Evolutionary conservation across 163 green algal genomes (phyloP).

Genomic region (Scenedesmus sp.): DNA sequence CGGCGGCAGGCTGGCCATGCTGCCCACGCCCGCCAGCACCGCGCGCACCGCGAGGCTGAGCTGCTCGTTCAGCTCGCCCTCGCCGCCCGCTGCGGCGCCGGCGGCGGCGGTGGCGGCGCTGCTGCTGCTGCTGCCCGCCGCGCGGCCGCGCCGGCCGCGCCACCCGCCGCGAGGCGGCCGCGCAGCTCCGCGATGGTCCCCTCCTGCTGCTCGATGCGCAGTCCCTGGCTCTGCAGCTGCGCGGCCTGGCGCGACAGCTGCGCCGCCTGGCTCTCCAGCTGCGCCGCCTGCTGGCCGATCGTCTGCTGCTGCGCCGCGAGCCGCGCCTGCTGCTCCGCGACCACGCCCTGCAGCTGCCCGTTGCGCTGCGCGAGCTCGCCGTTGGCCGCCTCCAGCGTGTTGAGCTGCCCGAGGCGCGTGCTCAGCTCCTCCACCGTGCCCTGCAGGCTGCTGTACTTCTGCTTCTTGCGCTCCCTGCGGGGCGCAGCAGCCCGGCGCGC

Average conservation of each 20-base stretch:
- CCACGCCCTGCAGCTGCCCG: slow-evolving; percentile 23
- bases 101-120: background rate
- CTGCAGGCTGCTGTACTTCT: slow-evolving; percentile 58
- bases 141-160: background rate
- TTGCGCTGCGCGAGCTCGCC: slow-evolving; percentile 21
- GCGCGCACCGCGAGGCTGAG: slow-evolving; percentile 36
- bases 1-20: slow-evolving; percentile 11
- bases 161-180: background rate
- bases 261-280: slow-evolving; percentile 29
- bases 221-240: slow-evolving; percentile 22
- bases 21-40: slow-evolving; percentile 28
- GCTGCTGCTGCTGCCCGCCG: background rate
- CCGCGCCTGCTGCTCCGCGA: slow-evolving; percentile 17
- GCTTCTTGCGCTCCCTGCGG: slow-evolving; percentile 61
- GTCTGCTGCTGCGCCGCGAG: slow-evolving; percentile 25
- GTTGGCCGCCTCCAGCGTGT: slow-evolving; percentile 29
- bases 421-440: slow-evolving; percentile 50
- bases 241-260: slow-evolving; percentile 14
- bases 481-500: no score
- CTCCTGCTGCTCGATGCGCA: slow-evolving; percentile 35
- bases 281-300: slow-evolving; percentile 33
- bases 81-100: background rate
- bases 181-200: slow-evolving; percentile 13
- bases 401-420: slow-evolving; percentile 19
- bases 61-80: slow-evolving; percentile 11